Percentiles rank a stretch among this genome's conserved stretches.
These are phyloP conservation scores for Coniella vitis DNA, from an alignment of 2,329 filamentous ascomycete genomes.

Conservation along the genomic window DNA sequence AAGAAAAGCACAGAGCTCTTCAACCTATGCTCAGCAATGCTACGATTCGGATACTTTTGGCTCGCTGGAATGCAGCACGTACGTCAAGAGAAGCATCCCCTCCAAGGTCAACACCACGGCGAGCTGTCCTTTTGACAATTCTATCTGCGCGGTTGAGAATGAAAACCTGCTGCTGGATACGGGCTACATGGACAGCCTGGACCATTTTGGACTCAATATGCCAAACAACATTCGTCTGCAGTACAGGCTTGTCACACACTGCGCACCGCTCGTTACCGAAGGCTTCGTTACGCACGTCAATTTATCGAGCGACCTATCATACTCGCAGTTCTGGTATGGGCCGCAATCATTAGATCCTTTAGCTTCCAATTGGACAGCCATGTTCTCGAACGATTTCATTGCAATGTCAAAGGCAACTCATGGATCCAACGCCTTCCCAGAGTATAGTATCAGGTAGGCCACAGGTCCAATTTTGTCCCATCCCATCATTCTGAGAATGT, in stretches of 20 bases:
- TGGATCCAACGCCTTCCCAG: no score
- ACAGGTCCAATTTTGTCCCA: no score
- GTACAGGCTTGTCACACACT: background rate
- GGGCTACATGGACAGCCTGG: conserved; percentile 17
- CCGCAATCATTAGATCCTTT: no score
- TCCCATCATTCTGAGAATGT: no score
- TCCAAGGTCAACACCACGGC: conserved; percentile 2
- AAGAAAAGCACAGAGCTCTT: no score
- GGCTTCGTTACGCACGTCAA: no score
- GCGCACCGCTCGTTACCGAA: conserved; percentile 8
- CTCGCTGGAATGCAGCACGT: conserved; percentile 4
- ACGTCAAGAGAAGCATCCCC: background rate
- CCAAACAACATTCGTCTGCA: conserved; percentile 15
- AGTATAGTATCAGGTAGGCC: no score
- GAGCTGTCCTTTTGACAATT: conserved; percentile 17
- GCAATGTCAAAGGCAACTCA: no score
- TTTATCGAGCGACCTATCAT: no score
- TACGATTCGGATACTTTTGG: conserved; percentile 13
- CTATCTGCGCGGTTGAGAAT: conserved; percentile 10
- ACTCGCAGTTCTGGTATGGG: no score
- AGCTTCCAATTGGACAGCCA: no score
- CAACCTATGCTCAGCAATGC: conserved; percentile 16
- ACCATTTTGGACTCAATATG: conserved; percentile 19
- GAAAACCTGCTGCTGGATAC: conserved; percentile 14
- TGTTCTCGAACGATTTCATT: no score